phyloP scores from a whole-genome alignment of 805 yeast species.

The Hyphopichia homilentoma region DNA sequence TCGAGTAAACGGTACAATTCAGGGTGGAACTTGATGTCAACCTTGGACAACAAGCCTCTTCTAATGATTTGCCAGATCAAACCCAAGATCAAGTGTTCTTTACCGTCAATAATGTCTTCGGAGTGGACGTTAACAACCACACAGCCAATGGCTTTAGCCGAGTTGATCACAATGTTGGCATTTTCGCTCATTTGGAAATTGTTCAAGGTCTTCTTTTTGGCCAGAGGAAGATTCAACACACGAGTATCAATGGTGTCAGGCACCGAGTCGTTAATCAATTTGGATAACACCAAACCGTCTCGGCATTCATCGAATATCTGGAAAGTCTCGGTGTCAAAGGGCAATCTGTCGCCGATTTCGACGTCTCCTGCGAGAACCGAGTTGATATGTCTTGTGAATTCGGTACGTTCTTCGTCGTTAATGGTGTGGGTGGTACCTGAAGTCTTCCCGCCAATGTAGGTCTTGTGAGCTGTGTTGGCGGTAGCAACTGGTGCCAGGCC shows the following conservation, averaged over 20 bases:
- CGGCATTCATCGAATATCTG: constrained; percentile 95
- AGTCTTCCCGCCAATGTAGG: constrained; percentile 80
- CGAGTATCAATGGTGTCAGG: constrained; percentile 98
- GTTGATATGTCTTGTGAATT: constrained; percentile 94
- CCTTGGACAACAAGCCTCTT: constrained; percentile 90
- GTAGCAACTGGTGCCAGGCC: constrained; percentile 39
- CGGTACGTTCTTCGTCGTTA: constrained; percentile 94
- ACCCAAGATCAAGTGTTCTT: constrained; percentile 87
- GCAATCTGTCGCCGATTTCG: constrained; percentile 79
- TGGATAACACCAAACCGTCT: constrained; percentile 90
- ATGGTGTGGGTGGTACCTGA: constrained; percentile 94
- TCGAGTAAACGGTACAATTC: constrained; percentile 91
- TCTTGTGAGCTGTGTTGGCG: constrained; percentile 51
- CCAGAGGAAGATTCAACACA: constrained; percentile 84
- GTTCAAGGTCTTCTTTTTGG: constrained; percentile 71
- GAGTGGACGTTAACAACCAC: constrained; percentile 97
- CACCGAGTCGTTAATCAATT: constrained; percentile 93
- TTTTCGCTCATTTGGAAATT: constrained; percentile 95
- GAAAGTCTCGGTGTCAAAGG: constrained; percentile 90
- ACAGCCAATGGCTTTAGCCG: constrained; percentile 99
- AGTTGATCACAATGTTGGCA: constrained; percentile 95
- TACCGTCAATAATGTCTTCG: constrained; percentile 92
- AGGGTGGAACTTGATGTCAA: constrained; percentile 94
- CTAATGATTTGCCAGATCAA: constrained; percentile 96
- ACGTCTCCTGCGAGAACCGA: constrained; percentile 85